Base-by-base conservation (phyloP, 345 rosid species). In the Pseudoturritis turrita region DNA sequence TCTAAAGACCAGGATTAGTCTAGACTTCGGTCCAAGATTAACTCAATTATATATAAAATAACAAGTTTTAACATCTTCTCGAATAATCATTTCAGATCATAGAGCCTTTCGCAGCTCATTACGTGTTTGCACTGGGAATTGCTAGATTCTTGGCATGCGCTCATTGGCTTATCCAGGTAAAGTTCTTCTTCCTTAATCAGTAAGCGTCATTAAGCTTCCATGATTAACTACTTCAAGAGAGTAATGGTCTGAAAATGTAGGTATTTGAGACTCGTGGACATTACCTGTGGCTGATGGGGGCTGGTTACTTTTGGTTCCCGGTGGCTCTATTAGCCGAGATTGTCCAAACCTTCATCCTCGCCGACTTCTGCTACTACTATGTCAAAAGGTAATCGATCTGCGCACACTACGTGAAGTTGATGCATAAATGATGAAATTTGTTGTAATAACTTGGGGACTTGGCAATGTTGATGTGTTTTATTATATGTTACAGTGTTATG, bases 331-430 rank as follows among this genome's bases (percentile, higher is more conserved):
- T 86, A 2, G 82, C 94, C 2, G 97, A 93, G 75, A n/a, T 70
- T 22, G 79, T 93, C 75, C 97, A 90, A 58, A 88, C 97, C 12
- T 93, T 93, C 72, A 88, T 93, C 78, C 79, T 93, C 68, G 87
- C 89, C 0, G 97, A 93, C 65, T 93, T 93, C 41, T 90, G 97
- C 66, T 93, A 85, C 81, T 93, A 90, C 78, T 90, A 93, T 75
- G 71, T 86, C 46, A 87, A 83, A 77, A 88, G 96, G 98, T 87
- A 41, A 72, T 3, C 13, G 21, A 6, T 56, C 6, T n/a, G 0
- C 18, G 18, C 7, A 58, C 7, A 37, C 7, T 59, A 26, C n/a
- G 58, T 35, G 33, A 31, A 49, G 22, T 19, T 41, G 36, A 35
- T 46, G 15, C 21, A 23, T 5, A 29, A 21, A 33, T 7, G 9